phyloP scores from a whole-genome alignment of 139 green algal species.

The Marvania coccoides region DNA sequence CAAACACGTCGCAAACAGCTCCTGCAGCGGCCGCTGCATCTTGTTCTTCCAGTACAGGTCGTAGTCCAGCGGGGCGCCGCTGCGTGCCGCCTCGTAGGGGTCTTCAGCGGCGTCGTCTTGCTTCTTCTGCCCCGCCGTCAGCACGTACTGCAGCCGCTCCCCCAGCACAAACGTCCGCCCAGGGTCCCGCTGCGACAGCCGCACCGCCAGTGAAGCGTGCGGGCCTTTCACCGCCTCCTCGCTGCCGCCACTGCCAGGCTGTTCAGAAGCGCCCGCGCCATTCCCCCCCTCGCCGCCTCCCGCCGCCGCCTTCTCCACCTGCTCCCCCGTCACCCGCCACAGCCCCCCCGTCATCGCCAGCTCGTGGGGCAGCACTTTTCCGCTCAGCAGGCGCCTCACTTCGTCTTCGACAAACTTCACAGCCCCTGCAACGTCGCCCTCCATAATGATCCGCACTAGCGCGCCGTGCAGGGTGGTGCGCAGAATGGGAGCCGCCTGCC shows the following conservation, averaged over 20 bases:
- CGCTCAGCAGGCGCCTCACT: constrained; percentile 40
- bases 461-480: constrained; percentile 47
- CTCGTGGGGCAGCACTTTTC: constrained; percentile 45
- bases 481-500: constrained; percentile 60
- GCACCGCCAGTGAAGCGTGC: constrained; percentile 10
- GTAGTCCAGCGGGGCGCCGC: constrained; percentile 23
- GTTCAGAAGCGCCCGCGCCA: not conserved
- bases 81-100: constrained; percentile 41
- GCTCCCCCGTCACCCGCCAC: constrained; percentile 25
- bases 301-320: constrained; percentile 23
- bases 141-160: constrained; percentile 66
- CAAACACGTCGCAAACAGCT: constrained; percentile 42
- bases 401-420: constrained; percentile 51
- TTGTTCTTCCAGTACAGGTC: constrained; percentile 73
- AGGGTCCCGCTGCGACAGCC: constrained; percentile 50
- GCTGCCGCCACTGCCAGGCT: constrained; percentile 4
- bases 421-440: constrained; percentile 39
- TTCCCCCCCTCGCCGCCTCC: not conserved
- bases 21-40: constrained; percentile 37
- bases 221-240: not conserved
- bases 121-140: constrained; percentile 46
- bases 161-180: constrained; percentile 61
- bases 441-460: constrained; percentile 58
- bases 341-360: constrained; percentile 63
- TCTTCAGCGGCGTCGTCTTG: constrained; percentile 68